A percentile compares a stretch with the other conserved stretches of the same genome.
These are phyloP conservation scores for Filobasidium floriforme DNA, from an alignment of 768 basidiomycete genomes.

Conservation along the genomic window DNA sequence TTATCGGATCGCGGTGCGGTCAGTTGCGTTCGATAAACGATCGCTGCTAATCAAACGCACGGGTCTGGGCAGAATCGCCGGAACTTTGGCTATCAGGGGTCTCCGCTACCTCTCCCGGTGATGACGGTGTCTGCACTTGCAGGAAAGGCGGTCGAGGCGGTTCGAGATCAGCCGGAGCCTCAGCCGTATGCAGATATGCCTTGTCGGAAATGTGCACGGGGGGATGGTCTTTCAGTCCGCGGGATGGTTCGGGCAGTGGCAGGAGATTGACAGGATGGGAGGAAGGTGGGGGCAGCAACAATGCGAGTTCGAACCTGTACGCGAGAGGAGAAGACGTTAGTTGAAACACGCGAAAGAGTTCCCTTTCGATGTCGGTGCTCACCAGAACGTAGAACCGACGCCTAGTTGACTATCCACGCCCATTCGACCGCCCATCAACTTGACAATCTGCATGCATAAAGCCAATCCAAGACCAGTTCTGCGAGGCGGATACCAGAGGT, in stretches of 20 bases:
- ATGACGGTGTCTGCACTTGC: neutral
- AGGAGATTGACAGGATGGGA: neutral
- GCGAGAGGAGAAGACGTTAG: neutral
- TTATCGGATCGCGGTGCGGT: neutral
- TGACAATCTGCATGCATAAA: conserved; percentile 70
- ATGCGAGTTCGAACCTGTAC: conserved; percentile 39
- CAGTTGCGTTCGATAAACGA: neutral
- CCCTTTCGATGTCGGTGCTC: neutral
- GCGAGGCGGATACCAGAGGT: neutral
- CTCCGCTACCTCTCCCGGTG: neutral
- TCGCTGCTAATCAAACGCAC: neutral
- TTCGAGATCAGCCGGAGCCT: neutral
- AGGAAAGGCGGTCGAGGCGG: conserved; percentile 2
- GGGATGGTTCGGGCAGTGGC: neutral
- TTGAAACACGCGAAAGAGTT: neutral
- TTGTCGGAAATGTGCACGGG: conserved; percentile 5
- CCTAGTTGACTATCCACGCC: conserved; percentile 49
- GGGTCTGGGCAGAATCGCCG: neutral
- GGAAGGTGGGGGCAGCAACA: conserved; percentile 32
- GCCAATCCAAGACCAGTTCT: conserved; percentile 64
- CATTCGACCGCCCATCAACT: conserved; percentile 63
- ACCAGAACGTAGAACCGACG: conserved; percentile 77
- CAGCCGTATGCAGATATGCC: neutral
- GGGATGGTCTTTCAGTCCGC: neutral
- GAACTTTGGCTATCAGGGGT: neutral